Conservation (phyloP, 148 eudicot species). For the Beta vulgaris region DNA sequence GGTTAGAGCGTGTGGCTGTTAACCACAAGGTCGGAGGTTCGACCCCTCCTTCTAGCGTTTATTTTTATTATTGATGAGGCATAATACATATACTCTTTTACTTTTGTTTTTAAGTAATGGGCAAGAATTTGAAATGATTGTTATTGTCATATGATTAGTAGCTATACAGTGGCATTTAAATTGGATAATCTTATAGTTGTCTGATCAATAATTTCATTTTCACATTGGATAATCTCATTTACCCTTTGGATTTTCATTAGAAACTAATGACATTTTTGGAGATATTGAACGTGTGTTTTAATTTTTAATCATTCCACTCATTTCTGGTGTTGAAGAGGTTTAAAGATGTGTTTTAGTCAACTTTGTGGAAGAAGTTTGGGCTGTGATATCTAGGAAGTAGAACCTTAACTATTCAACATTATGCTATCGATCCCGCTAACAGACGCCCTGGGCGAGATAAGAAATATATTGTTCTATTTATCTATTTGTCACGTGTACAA, state of each 20-base stretch:
- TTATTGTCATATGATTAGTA: no score
- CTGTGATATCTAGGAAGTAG: not conserved
- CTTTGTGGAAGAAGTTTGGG: not conserved
- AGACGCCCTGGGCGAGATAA: no score
- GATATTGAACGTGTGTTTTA: not conserved
- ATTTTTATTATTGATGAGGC: no score
- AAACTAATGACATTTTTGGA: not conserved
- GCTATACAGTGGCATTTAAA: not conserved
- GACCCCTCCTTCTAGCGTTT: conserved; percentile 49
- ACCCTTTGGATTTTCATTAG: not conserved
- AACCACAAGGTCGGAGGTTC: conserved; percentile 63
- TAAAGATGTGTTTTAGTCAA: not conserved
- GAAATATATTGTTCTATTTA: no score
- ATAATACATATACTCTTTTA: no score
- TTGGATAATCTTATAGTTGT: not conserved
- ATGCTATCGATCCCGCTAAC: not conserved
- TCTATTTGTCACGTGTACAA: not conserved
- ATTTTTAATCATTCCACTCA: not conserved
- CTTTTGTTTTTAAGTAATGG: not conserved
- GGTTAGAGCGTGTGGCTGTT: conserved; percentile 62
- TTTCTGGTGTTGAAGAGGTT: not conserved
- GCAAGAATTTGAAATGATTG: not conserved
- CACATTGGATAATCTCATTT: not conserved
- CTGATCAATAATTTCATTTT: not conserved
- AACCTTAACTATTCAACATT: not conserved